A percentile compares a stretch with the other conserved stretches of the same genome.
phyloP scores from a whole-genome alignment of 495 filamentous ascomycete species.

The Penicillium silybi region DNA sequence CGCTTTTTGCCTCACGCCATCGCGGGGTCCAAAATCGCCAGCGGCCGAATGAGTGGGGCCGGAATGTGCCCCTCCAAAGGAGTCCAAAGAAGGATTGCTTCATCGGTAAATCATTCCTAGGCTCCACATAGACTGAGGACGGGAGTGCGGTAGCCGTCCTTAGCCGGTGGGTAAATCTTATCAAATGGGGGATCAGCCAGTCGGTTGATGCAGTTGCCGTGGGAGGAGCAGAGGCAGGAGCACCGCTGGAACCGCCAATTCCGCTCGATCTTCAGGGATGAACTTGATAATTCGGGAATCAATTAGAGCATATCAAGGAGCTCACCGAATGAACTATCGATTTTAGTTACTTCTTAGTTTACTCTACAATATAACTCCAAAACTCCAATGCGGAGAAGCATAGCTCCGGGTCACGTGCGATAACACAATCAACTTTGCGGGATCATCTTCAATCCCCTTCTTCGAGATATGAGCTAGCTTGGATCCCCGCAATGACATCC shows the following conservation, averaged over 20 bases:
- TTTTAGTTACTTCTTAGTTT: no score
- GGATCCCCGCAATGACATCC: conserved; percentile 54
- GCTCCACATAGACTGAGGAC: background rate
- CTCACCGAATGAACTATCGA: background rate
- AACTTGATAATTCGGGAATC: background rate
- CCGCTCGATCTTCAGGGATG: background rate
- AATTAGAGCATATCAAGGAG: background rate
- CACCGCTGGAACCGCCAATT: background rate
- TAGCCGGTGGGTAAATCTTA: background rate
- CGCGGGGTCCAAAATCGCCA: conserved; percentile 11
- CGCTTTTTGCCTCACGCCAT: conserved; percentile 18
- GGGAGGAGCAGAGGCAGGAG: background rate
- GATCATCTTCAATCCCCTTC: background rate
- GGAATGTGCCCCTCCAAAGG: background rate
- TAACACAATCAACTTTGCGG: background rate
- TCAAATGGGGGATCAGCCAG: background rate
- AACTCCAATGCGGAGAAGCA: background rate
- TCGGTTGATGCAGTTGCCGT: background rate
- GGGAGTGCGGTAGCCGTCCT: background rate
- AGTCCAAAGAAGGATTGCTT: no score
- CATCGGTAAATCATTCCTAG: background rate
- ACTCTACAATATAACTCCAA: background rate
- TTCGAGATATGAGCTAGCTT: background rate
- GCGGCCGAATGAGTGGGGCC: background rate
- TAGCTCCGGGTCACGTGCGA: conserved; percentile 9